phyloP scores from a whole-genome alignment of 768 basidiomycete genomes.

The Xerocomellus intermedius region DNA sequence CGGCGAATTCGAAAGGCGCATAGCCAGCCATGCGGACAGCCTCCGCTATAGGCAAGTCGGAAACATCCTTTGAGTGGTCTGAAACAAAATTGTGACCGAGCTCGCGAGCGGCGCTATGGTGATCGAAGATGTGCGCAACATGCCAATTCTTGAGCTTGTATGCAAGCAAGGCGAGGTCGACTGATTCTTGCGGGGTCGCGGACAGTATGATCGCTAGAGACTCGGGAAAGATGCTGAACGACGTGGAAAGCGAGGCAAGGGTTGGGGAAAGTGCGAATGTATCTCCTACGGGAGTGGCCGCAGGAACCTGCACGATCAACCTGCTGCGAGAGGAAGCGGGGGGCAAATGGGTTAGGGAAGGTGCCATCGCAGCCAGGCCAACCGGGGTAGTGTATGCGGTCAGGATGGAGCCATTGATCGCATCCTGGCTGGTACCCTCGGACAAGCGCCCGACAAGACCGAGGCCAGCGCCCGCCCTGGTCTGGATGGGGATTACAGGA shows the following conservation, averaged over 20 bases:
- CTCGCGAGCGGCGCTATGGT: conserved; percentile 77
- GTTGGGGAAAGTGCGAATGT: conserved; percentile 74
- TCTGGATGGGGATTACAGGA: conserved; percentile 70
- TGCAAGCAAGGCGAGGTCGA: conserved; percentile 73
- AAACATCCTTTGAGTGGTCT: conserved; percentile 31
- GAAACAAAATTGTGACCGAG: conserved; percentile 52
- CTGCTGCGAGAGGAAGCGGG: conserved; percentile 58
- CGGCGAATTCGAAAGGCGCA: conserved; percentile 72
- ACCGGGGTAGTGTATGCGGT: conserved; percentile 81
- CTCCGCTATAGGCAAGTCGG: conserved; percentile 40
- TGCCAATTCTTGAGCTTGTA: conserved; percentile 67
- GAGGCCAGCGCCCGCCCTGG: conserved; percentile 80
- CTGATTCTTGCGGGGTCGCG: conserved; percentile 78
- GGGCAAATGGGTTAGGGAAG: conserved; percentile 74
- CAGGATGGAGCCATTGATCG: conserved; percentile 54
- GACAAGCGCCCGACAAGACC: conserved; percentile 76
- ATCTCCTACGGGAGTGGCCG: conserved; percentile 63
- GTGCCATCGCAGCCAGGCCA: conserved; percentile 83
- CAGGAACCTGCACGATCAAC: conserved; percentile 82
- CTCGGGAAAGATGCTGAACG: conserved; percentile 60
- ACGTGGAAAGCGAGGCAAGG: conserved; percentile 61
- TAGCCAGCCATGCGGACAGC: conserved; percentile 61
- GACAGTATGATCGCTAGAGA: conserved; percentile 76
- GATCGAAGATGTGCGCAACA: conserved; percentile 89
- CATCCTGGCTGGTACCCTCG: conserved; percentile 73